phyloP scores from a whole-genome alignment of 257 asterid genomes.

The Solanum peruvianum region DNA sequence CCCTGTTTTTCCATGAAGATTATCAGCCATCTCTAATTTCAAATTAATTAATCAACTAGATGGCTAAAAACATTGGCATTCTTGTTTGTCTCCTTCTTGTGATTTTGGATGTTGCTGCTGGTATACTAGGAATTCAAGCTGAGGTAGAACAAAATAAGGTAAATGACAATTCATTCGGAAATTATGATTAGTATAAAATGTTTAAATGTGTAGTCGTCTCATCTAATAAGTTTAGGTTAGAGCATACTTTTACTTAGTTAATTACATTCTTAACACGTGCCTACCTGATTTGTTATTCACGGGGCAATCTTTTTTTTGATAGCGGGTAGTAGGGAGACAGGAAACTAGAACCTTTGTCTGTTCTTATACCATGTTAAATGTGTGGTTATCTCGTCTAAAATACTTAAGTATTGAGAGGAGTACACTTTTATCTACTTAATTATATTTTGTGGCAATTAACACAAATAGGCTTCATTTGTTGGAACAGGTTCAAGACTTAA shows the following conservation, averaged over 20 bases:
- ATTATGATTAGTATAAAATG: neutral
- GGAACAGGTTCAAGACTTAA: slow-evolving; percentile 35
- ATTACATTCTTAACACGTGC: neutral
- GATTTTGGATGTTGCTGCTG: slow-evolving; percentile 25
- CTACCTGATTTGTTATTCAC: neutral
- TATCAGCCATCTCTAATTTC: neutral
- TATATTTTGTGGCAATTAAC: neutral
- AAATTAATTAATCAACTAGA: neutral
- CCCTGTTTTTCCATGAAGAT: neutral
- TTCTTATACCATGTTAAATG: neutral
- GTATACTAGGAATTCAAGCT: slow-evolving; percentile 35
- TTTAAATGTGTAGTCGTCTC: neutral
- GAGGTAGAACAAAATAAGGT: slow-evolving; percentile 39
- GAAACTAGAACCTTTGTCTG: neutral
- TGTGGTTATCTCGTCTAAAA: neutral
- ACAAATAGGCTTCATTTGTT: neutral
- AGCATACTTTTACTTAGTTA: neutral
- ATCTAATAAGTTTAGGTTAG: neutral
- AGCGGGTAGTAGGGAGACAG: neutral
- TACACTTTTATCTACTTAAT: too few relatives aligned
- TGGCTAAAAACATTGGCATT: slow-evolving; percentile 14
- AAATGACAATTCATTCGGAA: neutral
- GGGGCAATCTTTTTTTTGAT: neutral
- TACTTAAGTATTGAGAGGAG: neutral
- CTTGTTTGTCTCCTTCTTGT: slow-evolving; percentile 25